These are phyloP conservation scores for Exophiala aquamarina DNA, from an alignment of 2,329 filamentous ascomycete genomes.

Conservation along the genomic window DNA sequence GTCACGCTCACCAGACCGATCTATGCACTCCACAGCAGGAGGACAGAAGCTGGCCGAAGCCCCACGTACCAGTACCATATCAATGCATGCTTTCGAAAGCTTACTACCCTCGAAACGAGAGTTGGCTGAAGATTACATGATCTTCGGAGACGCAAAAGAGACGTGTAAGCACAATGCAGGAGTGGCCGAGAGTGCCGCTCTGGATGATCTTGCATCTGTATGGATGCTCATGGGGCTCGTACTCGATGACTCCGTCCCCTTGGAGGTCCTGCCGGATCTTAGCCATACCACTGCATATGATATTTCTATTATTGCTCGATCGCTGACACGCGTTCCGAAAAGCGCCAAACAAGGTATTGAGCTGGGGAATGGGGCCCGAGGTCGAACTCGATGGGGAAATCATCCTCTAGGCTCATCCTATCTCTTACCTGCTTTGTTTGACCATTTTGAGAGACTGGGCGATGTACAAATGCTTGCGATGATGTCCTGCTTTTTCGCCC, in stretches of 20 bases:
- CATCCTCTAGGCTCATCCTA: conserved; percentile 57
- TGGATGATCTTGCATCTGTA: conserved; percentile 71
- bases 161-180: conserved; percentile 82
- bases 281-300: conserved; percentile 59
- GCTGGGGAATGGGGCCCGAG: conserved; percentile 20
- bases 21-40: conserved; percentile 54
- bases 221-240: conserved; percentile 82
- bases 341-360: conserved; percentile 36
- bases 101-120: conserved; percentile 75
- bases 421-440: conserved; percentile 58
- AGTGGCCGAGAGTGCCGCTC: conserved; percentile 71
- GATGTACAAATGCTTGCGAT: conserved; percentile 67
- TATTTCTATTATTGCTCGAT: conserved; percentile 67
- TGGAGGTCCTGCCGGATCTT: conserved; percentile 51
- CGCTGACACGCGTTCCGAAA: conserved; percentile 50
- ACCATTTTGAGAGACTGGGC: conserved; percentile 60
- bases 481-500: conserved; percentile 58
- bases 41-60: conserved; percentile 48
- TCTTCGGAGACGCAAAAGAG: conserved; percentile 78
- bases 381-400: conserved; percentile 55
- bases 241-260: conserved; percentile 71
- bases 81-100: conserved; percentile 64
- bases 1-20: conserved; percentile 47
- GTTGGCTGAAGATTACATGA: conserved; percentile 75
- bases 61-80: conserved; percentile 65